Conservation (phyloP, 768 basidiomycete genomes). For the Paxillus rubicundulus region DNA sequence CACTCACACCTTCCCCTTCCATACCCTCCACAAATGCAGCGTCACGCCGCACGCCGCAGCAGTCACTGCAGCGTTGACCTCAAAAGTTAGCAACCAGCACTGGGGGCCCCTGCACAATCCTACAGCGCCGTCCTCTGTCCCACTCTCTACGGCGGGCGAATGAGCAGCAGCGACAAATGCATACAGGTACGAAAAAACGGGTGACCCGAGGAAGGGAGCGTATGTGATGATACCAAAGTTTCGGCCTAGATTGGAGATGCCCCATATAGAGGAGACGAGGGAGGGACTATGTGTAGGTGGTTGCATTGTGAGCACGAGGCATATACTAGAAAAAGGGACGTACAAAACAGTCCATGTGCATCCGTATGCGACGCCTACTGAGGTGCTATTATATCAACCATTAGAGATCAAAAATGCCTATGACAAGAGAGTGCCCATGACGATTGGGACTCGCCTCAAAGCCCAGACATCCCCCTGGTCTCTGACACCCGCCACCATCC, state of each 20-base stretch:
- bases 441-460: constrained; percentile 49
- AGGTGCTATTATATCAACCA: constrained; percentile 41
- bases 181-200: constrained; percentile 76
- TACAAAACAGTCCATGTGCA: constrained; percentile 68
- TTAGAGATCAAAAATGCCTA: neutral
- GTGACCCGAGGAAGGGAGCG: constrained; percentile 72
- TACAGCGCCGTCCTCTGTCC: neutral
- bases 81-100: constrained; percentile 72
- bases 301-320: neutral
- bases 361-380: constrained; percentile 70
- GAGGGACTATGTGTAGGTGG: constrained; percentile 51
- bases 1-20: constrained; percentile 53
- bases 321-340: constrained; percentile 27
- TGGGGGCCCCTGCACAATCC: constrained; percentile 50
- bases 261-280: constrained; percentile 71
- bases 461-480: constrained; percentile 59
- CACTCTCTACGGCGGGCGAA: constrained; percentile 31
- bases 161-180: constrained; percentile 62
- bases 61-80: constrained; percentile 43
- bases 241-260: constrained; percentile 62
- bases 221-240: constrained; percentile 77
- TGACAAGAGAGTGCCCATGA: neutral
- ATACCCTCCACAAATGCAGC: constrained; percentile 56
- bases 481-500: constrained; percentile 49
- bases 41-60: constrained; percentile 44